A percentile compares a stretch with the other conserved stretches of the same genome.
These are phyloP conservation scores for Morella rubra DNA, from an alignment of 306 rosid species.

Conservation along the genomic window DNA sequence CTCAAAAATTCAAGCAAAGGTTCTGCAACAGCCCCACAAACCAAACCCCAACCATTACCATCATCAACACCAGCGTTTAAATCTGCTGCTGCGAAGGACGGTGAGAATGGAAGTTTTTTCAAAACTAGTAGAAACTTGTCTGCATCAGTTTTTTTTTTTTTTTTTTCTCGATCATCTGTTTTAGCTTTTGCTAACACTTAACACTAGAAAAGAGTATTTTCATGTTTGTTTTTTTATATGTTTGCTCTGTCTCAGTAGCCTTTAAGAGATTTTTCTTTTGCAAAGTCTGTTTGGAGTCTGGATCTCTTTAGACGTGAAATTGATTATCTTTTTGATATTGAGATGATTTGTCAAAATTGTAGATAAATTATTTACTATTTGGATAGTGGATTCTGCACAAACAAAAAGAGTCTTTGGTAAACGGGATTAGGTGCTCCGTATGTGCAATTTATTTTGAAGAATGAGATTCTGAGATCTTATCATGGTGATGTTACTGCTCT, in stretches of 20 bases:
- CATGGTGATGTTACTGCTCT: background rate
- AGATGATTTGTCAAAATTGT: background rate
- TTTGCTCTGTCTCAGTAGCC: background rate
- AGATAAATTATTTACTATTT: background rate
- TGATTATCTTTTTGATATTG: background rate
- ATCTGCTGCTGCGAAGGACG: conserved; percentile 34
- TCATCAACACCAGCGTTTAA: conserved; percentile 34
- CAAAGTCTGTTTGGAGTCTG: background rate
- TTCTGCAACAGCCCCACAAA: conserved; percentile 6
- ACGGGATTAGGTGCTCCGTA: background rate
- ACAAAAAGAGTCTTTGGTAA: background rate
- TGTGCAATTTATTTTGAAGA: background rate
- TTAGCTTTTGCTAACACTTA: background rate
- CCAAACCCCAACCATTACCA: background rate
- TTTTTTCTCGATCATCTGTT: no score
- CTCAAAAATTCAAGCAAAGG: conserved; percentile 26
- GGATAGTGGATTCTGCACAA: background rate
- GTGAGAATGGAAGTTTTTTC: no score
- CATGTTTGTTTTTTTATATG: background rate
- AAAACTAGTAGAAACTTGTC: background rate
- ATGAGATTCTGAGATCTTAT: background rate
- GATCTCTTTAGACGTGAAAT: background rate
- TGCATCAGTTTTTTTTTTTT: no score
- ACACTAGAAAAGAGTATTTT: background rate
- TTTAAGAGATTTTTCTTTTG: background rate